These are phyloP conservation scores for Plasmodium malariae DNA, from an alignment of 169 alveolate genomes.

Conservation along the genomic window DNA sequence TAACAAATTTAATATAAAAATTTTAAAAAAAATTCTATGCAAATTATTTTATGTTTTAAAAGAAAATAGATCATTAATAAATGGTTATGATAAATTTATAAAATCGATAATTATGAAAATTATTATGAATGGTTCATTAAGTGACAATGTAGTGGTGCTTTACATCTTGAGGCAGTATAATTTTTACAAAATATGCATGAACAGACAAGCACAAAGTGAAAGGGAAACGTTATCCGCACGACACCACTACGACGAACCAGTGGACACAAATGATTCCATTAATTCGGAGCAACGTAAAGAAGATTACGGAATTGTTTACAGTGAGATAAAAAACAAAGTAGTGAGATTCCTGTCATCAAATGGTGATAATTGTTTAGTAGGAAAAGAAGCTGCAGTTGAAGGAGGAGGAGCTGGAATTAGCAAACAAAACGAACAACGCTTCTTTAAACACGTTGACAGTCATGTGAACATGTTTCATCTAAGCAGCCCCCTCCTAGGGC, in stretches of 20 bases:
- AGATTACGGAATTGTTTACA: no score
- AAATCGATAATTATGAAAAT: conserved; percentile 33
- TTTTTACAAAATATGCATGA: conserved; percentile 24
- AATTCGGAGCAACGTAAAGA: no score
- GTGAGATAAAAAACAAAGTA: no score
- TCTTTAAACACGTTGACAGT: no score
- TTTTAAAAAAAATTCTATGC: conserved; percentile 56
- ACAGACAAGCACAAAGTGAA: background rate
- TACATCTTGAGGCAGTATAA: conserved; percentile 36
- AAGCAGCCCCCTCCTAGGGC: background rate
- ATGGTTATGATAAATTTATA: conserved; percentile 54
- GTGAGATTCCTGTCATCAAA: no score
- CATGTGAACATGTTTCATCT: conserved; percentile 37
- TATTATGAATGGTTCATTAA: conserved; percentile 32
- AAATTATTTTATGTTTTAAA: conserved; percentile 34
- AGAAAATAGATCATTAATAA: conserved; percentile 35
- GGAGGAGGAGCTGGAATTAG: no score
- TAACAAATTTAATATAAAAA: conserved; percentile 24
- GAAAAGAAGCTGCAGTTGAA: no score
- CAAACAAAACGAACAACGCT: no score
- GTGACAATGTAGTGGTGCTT: conserved; percentile 31
- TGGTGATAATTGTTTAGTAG: no score
- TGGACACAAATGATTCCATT: no score
- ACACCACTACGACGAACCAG: no score
- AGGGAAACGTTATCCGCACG: no score